These are phyloP conservation scores for Simplicillium aogashimaense DNA, from an alignment of 2,329 filamentous ascomycete species.

Conservation along the genomic window DNA sequence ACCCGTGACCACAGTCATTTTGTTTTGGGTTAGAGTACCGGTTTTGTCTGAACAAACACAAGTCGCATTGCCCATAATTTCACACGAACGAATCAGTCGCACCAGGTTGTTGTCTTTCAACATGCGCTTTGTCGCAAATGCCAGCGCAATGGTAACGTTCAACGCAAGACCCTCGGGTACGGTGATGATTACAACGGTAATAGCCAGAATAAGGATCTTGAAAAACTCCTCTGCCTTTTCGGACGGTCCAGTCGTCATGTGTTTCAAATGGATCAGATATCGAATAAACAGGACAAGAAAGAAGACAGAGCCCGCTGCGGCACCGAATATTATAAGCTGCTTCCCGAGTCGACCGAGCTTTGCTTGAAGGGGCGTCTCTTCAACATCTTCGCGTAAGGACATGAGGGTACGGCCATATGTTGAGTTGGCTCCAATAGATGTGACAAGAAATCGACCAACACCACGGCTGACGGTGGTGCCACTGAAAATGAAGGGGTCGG, in stretches of 20 bases:
- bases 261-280: conserved; percentile 21
- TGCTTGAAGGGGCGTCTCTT: conserved; percentile 68
- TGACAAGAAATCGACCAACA: conserved; percentile 66
- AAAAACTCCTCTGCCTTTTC: conserved; percentile 47
- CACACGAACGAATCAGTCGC: conserved; percentile 47
- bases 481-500: conserved; percentile 74
- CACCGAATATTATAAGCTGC: conserved; percentile 48
- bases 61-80: conserved; percentile 56
- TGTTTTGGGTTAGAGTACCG: conserved; percentile 54
- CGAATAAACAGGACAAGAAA: conserved; percentile 30
- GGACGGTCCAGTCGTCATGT: conserved; percentile 27
- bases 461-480: conserved; percentile 71
- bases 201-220: conserved; percentile 46
- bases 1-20: conserved; percentile 51
- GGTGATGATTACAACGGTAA: conserved; percentile 49
- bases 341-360: conserved; percentile 71
- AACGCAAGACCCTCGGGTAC: conserved; percentile 51
- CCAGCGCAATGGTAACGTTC: conserved; percentile 50
- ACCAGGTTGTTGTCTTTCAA: conserved; percentile 54
- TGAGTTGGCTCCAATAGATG: conserved; percentile 63
- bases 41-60: conserved; percentile 59
- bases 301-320: conserved; percentile 28
- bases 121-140: conserved; percentile 54
- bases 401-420: conserved; percentile 71
- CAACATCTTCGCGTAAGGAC: conserved; percentile 65